Conservation (phyloP, 306 rosid genomes). For the Sphenostylis stenocarpa region DNA sequence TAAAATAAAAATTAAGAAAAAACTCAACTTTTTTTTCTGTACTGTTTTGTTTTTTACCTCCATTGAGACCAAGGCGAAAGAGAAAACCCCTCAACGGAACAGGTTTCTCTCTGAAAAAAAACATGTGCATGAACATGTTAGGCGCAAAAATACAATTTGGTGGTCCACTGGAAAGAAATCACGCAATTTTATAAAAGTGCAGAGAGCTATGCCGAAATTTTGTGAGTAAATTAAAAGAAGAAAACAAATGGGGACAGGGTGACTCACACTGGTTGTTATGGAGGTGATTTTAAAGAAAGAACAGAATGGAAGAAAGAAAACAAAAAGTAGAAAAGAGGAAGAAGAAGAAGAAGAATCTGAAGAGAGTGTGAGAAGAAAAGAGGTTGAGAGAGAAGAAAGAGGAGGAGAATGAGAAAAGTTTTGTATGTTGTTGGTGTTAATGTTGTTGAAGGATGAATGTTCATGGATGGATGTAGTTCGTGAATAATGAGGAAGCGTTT, state of each 20-base stretch:
- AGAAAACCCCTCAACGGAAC: not conserved
- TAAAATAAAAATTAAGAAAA: not conserved
- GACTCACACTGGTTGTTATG: not conserved
- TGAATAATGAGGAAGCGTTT: not conserved
- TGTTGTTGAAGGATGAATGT: not conserved
- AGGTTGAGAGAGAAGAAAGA: not conserved
- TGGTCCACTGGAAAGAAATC: not conserved
- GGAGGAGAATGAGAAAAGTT: not conserved
- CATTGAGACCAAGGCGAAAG: slow-evolving; percentile 26
- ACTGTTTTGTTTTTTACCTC: slow-evolving; percentile 9
- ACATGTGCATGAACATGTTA: not conserved
- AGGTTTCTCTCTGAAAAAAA: not conserved
- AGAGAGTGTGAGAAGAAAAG: not conserved
- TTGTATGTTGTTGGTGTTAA: not conserved
- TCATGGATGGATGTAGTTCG: not conserved
- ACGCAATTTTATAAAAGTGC: not conserved
- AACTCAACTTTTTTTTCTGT: not conserved
- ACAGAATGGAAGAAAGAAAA: not conserved
- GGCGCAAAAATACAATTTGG: not conserved
- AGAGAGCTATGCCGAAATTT: not conserved
- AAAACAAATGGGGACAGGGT: not conserved
- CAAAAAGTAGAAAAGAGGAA: not conserved
- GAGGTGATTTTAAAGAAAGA: not conserved
- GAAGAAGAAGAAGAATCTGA: not conserved
- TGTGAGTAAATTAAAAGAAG: not conserved